phyloP scores from a whole-genome alignment of 2,329 filamentous ascomycete genomes.

The Tolypocladium ovalisporum region DNA sequence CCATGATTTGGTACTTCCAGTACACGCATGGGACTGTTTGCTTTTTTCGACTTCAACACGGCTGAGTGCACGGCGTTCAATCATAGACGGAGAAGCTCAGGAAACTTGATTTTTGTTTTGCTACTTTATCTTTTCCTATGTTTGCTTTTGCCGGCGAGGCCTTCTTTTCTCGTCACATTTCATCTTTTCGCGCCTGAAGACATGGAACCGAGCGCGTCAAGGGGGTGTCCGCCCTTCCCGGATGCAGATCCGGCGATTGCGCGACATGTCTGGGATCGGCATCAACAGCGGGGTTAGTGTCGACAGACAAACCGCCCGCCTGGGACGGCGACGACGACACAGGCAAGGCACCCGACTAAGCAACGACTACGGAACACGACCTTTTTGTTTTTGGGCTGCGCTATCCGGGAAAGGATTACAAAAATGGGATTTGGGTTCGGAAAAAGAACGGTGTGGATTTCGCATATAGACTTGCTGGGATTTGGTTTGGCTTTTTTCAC shows the following conservation, averaged over 20 bases:
- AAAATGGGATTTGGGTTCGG: constrained; percentile 1
- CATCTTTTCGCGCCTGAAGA: constrained; percentile 7
- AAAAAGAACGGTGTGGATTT: constrained; percentile 4
- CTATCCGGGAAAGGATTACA: constrained; percentile 8
- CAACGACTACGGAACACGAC: not conserved
- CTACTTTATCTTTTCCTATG: constrained; percentile 2
- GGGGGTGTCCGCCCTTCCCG: constrained; percentile 7
- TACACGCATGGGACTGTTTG: constrained; percentile 5
- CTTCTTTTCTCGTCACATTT: constrained; percentile 6
- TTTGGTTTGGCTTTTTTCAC: not conserved
- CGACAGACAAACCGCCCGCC: constrained; percentile 2
- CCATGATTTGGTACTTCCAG: constrained; percentile 1
- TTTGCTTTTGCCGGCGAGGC: constrained; percentile 1
- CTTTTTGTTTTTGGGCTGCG: constrained; percentile 4
- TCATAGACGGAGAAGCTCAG: constrained; percentile 17
- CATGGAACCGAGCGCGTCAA: not conserved
- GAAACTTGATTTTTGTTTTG: constrained; percentile 10
- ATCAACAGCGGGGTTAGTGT: not conserved
- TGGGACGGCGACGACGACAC: not conserved
- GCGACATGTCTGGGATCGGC: constrained; percentile 20
- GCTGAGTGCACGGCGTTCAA: constrained; percentile 19
- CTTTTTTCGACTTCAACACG: constrained; percentile 2
- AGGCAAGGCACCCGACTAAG: constrained; percentile 1
- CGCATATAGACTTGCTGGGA: constrained; percentile 5
- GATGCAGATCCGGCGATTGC: constrained; percentile 17